A percentile compares a stretch with the other conserved stretches of the same genome.
These are phyloP conservation scores for Ceratocystis diversiconidia DNA, from an alignment of 2,329 filamentous ascomycete species.

Conservation along the genomic window DNA sequence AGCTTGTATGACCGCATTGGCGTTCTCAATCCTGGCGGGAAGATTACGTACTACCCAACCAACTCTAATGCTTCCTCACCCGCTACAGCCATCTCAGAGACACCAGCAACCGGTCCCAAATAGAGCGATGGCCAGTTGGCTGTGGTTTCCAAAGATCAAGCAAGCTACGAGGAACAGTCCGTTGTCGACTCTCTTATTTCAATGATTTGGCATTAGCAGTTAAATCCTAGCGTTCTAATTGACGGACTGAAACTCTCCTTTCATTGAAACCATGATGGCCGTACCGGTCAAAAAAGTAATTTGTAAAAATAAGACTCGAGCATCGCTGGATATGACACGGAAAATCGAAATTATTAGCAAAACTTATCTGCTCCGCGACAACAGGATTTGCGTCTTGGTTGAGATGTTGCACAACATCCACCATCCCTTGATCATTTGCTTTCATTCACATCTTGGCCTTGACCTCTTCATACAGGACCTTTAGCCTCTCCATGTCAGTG, in stretches of 20 bases:
- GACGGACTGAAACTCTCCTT: background rate
- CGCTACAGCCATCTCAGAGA: slow-evolving; percentile 20
- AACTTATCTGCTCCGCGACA: too few species aligned
- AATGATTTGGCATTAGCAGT: slow-evolving; percentile 3
- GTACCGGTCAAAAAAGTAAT: too few species aligned
- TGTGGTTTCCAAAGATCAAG: background rate
- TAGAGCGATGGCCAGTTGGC: background rate
- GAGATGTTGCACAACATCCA: background rate
- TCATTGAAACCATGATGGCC: background rate
- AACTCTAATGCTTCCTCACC: slow-evolving; percentile 18
- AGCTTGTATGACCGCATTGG: slow-evolving; percentile 75
- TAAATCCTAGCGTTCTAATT: background rate
- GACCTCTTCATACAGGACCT: slow-evolving; percentile 66
- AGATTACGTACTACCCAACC: slow-evolving; percentile 52
- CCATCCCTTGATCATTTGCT: background rate
- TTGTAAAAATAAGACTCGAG: too few species aligned
- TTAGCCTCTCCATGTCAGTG: slow-evolving; percentile 69
- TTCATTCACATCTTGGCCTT: slow-evolving; percentile 66
- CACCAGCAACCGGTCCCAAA: background rate
- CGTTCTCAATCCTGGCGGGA: slow-evolving; percentile 52
- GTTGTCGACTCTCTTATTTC: background rate
- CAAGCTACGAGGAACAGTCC: background rate
- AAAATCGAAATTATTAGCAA: too few species aligned
- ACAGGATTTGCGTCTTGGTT: too few species aligned
- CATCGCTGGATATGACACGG: too few species aligned